Evolutionary conservation across 2,329 filamentous ascomycete genomes (phyloP), one percentile per base, ranked within the genome.

Genomic region (Cladosporium sp.): DNA sequence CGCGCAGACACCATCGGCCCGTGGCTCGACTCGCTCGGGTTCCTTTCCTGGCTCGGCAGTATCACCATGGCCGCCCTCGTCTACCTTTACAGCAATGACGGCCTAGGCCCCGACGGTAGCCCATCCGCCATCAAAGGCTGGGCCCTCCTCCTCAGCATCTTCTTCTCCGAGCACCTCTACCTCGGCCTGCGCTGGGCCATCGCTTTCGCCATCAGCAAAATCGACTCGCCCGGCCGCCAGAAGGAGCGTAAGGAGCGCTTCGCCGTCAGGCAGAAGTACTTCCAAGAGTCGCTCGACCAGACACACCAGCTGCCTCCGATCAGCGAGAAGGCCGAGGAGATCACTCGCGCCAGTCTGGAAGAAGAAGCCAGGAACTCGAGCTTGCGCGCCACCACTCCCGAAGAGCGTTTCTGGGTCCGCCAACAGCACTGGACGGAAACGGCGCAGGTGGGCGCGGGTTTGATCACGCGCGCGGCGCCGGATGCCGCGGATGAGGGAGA

Each of bases 1-100:
- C 88, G 95, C 63, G 89, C 92, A 1, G 95, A 98, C 79, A 95
- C 92, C 1, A 98, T 99, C 71, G 95, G 95, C 0, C 93, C 95
- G 0, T 98, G 93, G 90, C 83, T 98, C 14, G 87, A 93, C 70
- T 89, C 91, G 1, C 83, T 99, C 2, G 90, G 89, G 18, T 96
- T 98, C 76, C 82, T 98, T n/a, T 90, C 92, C 3, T 98, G 95
- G 95, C 83, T 97, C 28, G 95, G 95, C 49, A 95, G 90, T 71
- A 82, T 98, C 67, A 96, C 93, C 5, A 93, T 91, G 65, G 88
- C 93, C 0, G 92, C 93, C 0, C 87, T 98, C 58, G 91, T 97
- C 0, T 97, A 93, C 77, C 87, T 99, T 73, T 98, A 97, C 82
- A 90, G 87, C 70, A 87, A 88, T 61, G 84, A 89, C 65, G 84